Conservation (phyloP, 208 protist genomes). For the Porcisia deanei region DNA sequence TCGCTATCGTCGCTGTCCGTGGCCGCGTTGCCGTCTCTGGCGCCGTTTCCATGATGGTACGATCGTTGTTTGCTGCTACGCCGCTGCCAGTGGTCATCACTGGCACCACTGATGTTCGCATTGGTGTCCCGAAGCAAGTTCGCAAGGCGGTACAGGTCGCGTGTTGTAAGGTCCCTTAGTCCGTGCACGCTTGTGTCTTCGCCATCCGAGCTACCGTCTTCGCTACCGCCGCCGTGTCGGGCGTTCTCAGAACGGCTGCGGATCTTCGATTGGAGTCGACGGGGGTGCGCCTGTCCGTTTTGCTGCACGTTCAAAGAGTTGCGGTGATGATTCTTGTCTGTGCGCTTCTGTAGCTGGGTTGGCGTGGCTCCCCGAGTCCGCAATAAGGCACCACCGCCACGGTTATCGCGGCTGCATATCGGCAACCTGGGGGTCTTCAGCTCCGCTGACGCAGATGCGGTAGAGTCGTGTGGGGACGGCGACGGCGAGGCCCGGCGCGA, state of each 20-base stretch:
- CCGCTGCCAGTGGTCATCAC: not conserved
- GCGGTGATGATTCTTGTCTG: not conserved
- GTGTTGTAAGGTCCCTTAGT: conserved; percentile 17
- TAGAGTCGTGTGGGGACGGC: not conserved
- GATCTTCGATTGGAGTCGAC: not conserved
- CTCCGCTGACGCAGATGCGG: too few relatives aligned
- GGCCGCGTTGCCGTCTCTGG: not conserved
- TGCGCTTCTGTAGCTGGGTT: not conserved
- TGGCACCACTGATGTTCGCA: not conserved
- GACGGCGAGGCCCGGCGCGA: not conserved
- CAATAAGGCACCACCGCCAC: not conserved
- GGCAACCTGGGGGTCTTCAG: not conserved
- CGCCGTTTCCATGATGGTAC: not conserved
- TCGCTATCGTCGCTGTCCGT: conserved; percentile 2
- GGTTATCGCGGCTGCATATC: not conserved
- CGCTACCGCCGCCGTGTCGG: not conserved
- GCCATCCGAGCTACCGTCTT: not conserved
- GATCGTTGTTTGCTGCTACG: not conserved
- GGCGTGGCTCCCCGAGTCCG: not conserved
- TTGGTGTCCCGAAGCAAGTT: conserved; percentile 17
- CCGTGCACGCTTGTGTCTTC: not conserved
- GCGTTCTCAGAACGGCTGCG: not conserved
- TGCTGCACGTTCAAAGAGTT: not conserved
- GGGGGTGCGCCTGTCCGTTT: not conserved
- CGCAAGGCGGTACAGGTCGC: conserved; percentile 27